Conservation (phyloP, 345 rosid genomes). For the Murraya paniculata region DNA sequence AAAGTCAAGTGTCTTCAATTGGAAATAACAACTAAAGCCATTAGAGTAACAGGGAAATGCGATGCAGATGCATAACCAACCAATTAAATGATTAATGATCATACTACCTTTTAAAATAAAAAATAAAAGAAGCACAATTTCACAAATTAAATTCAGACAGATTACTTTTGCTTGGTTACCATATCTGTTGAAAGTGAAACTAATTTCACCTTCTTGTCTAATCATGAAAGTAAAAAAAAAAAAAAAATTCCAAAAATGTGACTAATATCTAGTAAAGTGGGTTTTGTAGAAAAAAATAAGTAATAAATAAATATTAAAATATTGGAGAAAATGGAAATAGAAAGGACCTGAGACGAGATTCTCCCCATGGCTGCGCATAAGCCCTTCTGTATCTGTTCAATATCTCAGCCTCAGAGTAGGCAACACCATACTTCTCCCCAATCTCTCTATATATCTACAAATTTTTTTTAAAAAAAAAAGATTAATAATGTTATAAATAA, state of each 20-base stretch:
- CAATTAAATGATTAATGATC: background rate
- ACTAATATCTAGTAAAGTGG: background rate
- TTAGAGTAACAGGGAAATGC: background rate
- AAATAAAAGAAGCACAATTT: background rate
- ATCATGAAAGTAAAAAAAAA: background rate
- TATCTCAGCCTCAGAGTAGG: constrained; percentile 86
- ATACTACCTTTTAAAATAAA: background rate
- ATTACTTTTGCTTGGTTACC: background rate
- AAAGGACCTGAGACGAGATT: constrained; percentile 85
- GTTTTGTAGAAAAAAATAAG: no score
- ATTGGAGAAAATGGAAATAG: background rate
- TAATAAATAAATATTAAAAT: background rate
- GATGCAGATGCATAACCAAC: background rate
- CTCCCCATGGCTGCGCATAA: constrained; percentile 93
- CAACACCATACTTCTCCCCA: constrained; percentile 91
- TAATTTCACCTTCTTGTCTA: background rate
- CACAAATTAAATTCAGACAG: background rate
- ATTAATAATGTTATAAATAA: no score
- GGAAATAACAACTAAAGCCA: background rate
- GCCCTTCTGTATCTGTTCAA: constrained; percentile 78
- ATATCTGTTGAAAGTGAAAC: background rate
- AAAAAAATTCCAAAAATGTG: background rate
- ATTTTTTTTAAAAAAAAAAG: background rate
- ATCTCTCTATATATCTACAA: constrained; percentile 77
- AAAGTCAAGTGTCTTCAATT: background rate